These are phyloP conservation scores for Penicillium coffeae DNA, from an alignment of 495 filamentous ascomycete genomes.

Conservation along the genomic window DNA sequence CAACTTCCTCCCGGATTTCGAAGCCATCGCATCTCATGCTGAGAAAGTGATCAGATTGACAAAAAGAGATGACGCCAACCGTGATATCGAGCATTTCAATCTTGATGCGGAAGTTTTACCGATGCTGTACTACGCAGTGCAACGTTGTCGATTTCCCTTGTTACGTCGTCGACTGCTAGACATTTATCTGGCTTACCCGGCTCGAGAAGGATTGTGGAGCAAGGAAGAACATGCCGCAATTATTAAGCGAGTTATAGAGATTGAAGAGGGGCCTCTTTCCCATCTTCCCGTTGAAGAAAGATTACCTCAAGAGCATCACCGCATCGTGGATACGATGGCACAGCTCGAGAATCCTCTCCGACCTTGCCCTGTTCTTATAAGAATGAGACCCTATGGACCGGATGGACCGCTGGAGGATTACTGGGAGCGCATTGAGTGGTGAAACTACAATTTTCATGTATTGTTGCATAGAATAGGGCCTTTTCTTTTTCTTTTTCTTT, in stretches of 20 bases:
- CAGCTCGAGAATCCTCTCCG: too few species aligned
- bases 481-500: too few species aligned
- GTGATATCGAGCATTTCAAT: constrained; percentile 3
- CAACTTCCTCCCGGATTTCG: constrained; percentile 7
- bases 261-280: constrained; percentile 14
- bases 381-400: too few species aligned
- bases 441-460: too few species aligned
- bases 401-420: too few species aligned
- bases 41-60: constrained; percentile 4
- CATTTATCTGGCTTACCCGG: constrained; percentile 2
- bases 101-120: constrained; percentile 20
- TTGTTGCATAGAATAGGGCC: too few species aligned
- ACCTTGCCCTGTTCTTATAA: too few species aligned
- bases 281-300: constrained; percentile 11
- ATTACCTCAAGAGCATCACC: constrained; percentile 3
- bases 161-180: constrained; percentile 17
- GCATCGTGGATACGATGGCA: not conserved
- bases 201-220: constrained; percentile 17
- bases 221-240: not conserved
- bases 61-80: not conserved
- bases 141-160: constrained; percentile 18
- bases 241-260: constrained; percentile 10
- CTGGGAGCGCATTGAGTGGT: too few species aligned
- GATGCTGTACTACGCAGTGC: constrained; percentile 12
- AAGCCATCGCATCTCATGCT: constrained; percentile 7